Conservation (phyloP, 805 yeast species). For the Yarrowia sp. region DNA sequence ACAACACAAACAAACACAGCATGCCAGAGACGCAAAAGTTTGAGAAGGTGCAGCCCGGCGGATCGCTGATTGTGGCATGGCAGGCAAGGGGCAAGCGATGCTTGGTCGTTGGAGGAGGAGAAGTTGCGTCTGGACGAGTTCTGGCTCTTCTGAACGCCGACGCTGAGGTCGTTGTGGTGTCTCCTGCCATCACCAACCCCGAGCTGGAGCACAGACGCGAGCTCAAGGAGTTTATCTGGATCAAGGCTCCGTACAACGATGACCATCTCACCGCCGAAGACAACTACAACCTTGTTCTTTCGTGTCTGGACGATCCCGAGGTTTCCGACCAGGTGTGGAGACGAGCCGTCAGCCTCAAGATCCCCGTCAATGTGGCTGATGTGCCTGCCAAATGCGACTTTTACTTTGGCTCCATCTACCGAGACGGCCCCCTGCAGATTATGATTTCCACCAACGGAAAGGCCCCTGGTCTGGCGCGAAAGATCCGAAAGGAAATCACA, state of each 20-base stretch:
- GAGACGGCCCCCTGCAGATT: slow-evolving; percentile 69
- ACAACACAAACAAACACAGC: not conserved
- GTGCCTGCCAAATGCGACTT: slow-evolving; percentile 82
- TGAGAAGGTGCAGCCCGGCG: slow-evolving; percentile 35
- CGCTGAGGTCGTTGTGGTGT: slow-evolving; percentile 65
- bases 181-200: slow-evolving; percentile 52
- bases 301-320: slow-evolving; percentile 71
- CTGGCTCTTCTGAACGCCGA: slow-evolving; percentile 65
- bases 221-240: slow-evolving; percentile 33
- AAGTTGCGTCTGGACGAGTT: slow-evolving; percentile 69
- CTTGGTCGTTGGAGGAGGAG: slow-evolving; percentile 67
- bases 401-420: slow-evolving; percentile 76
- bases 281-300: slow-evolving; percentile 62
- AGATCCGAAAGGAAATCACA: slow-evolving; percentile 54
- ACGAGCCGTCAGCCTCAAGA: slow-evolving; percentile 46
- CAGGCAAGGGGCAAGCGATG: slow-evolving; percentile 66
- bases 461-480: slow-evolving; percentile 70
- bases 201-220: slow-evolving; percentile 21
- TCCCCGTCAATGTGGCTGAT: slow-evolving; percentile 75
- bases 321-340: slow-evolving; percentile 58
- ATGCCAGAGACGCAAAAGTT: not conserved
- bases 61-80: slow-evolving; percentile 70
- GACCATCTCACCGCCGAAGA: slow-evolving; percentile 36
- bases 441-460: slow-evolving; percentile 83
- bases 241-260: slow-evolving; percentile 33